Base-by-base conservation (phyloP, 345 rosid species). In the Brassica cretica region DNA sequence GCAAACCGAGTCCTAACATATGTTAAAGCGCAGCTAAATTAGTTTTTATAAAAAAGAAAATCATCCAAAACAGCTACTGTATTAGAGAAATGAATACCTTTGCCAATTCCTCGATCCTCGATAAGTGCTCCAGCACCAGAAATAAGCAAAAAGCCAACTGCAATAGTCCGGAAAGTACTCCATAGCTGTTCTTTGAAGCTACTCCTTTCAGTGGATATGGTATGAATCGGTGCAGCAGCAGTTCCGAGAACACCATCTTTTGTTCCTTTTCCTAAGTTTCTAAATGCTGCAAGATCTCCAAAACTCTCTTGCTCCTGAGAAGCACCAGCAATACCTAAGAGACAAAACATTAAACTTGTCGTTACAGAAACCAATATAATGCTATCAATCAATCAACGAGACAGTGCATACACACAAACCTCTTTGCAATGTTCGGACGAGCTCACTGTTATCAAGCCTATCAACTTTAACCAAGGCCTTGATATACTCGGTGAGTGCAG, bases 41-140 rank as follows among this genome's bases (percentile, higher is more conserved):
- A 58, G 35, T 21, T 21, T 21, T n/a, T n/a, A n/a, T n/a, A 2
- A 33, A 10, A 9, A 9, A 39, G 29, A 16, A 49, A 39, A 11
- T 53, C 24, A 61, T 29, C 60, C 69, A 29, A 73, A 24, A 32
- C 5, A 67, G 35, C 27, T 72, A 63, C 65, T 18, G 32, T 64
- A 32, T 64, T 8, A 63, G 4, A 9, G 8, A 60, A 79, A 55
- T 29, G 59, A 46, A 68, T 49, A 93, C 99, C 99, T 91, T 93
- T 93, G 78, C 94, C 82, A 51, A 93, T 85, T 77, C 99, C 96
- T 70, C 90, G 85, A 76, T 95, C 99, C 85, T 93, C 97, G 35
- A 89, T 88, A 70, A 93, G 94, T 16, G 99, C 99, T 21, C 96
- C 94, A 12, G 86, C 86, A 76, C 96, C 99, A 83, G 97, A 95